These are phyloP conservation scores for Collybia mongolica DNA, from an alignment of 768 basidiomycete species.

Conservation along the genomic window DNA sequence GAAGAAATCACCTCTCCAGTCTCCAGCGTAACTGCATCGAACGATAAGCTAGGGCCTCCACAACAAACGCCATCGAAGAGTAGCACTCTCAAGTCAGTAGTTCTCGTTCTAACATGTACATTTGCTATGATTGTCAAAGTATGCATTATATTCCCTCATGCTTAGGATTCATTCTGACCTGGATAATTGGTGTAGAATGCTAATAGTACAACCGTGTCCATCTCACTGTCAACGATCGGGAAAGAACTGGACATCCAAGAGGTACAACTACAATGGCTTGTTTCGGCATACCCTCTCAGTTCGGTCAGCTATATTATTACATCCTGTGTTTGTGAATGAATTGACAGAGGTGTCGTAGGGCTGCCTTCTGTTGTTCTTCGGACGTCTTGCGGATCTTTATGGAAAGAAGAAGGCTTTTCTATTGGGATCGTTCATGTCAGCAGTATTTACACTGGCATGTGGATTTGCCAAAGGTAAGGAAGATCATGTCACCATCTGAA, in stretches of 20 bases:
- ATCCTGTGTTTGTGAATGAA: neutral
- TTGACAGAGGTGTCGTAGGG: slow-evolving; percentile 40
- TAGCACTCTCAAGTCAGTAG: slow-evolving; percentile 18
- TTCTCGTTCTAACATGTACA: slow-evolving; percentile 22
- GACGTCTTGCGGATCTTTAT: slow-evolving; percentile 77
- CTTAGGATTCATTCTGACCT: neutral
- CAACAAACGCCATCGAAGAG: neutral
- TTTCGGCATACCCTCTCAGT: slow-evolving; percentile 66
- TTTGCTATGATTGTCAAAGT: slow-evolving; percentile 26
- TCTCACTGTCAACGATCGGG: slow-evolving; percentile 51
- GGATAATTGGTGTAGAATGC: slow-evolving; percentile 25
- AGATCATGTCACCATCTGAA: neutral
- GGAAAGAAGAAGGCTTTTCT: slow-evolving; percentile 72
- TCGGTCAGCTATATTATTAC: slow-evolving; percentile 36
- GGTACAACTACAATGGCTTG: slow-evolving; percentile 61
- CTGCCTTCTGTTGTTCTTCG: slow-evolving; percentile 74
- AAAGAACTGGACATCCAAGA: slow-evolving; percentile 46
- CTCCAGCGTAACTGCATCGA: too few relatives aligned
- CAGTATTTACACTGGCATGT: slow-evolving; percentile 60
- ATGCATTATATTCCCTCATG: neutral
- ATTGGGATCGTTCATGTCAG: slow-evolving; percentile 51
- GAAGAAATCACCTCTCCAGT: too few relatives aligned
- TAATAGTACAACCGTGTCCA: slow-evolving; percentile 45
- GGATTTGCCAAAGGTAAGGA: slow-evolving; percentile 54
- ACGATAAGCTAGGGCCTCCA: too few relatives aligned